Conservation (phyloP, 1,284 basidiomycete genomes). For the Leccinum subrobustum region DNA sequence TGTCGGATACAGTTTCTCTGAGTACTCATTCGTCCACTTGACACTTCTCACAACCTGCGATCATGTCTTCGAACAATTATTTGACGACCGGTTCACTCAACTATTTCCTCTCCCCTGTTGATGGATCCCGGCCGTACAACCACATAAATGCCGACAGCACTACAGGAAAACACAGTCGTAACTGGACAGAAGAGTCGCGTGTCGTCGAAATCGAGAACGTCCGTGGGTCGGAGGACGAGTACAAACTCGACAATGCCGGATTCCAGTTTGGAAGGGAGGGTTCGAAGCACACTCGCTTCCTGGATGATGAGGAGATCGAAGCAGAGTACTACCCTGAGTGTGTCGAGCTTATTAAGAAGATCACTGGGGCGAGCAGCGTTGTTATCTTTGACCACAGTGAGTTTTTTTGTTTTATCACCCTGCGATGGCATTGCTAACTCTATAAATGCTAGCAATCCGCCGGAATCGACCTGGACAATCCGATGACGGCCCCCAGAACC, state of each 20-base stretch:
- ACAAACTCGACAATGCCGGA: conserved; percentile 48
- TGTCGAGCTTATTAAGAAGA: conserved; percentile 47
- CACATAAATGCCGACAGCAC: conserved; percentile 14
- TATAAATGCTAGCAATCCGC: conserved; percentile 36
- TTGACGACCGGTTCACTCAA: conserved; percentile 18
- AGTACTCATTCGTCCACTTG: neutral
- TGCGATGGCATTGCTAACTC: neutral
- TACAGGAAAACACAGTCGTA: conserved; percentile 8
- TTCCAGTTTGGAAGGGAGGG: conserved; percentile 41
- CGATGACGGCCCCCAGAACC: conserved; percentile 41
- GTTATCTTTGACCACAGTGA: conserved; percentile 59
- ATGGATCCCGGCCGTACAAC: conserved; percentile 22
- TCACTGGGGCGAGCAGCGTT: conserved; percentile 49
- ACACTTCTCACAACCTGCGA: neutral
- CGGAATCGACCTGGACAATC: conserved; percentile 40
- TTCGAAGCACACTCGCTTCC: conserved; percentile 31
- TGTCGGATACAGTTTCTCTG: neutral
- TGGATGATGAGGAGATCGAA: conserved; percentile 43
- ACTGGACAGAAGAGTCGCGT: conserved; percentile 18
- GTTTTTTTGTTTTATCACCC: conserved; percentile 6
- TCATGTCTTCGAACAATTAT: conserved; percentile 22
- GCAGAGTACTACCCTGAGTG: conserved; percentile 50
- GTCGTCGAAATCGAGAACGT: conserved; percentile 37
- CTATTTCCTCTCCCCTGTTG: conserved; percentile 18
- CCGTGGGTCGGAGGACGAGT: conserved; percentile 43